Evolutionary conservation across 306 rosid species (phyloP).

Genomic region (Pterocarpus macrocarpus): DNA sequence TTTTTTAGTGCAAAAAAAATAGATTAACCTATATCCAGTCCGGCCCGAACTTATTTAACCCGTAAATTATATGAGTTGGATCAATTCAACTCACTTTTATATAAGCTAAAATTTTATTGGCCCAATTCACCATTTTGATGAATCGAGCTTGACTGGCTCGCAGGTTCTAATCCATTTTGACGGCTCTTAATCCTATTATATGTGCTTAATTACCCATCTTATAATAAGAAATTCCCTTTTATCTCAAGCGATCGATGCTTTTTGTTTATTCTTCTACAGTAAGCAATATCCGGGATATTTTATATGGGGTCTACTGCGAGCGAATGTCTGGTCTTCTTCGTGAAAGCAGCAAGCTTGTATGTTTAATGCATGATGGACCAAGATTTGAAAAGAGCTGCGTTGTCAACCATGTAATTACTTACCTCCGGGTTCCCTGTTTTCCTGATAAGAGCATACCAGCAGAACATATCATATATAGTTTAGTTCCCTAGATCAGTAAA

Average conservation of each 20-base stretch:
- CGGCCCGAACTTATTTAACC: too few species aligned
- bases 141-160: too few species aligned
- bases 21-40: too few species aligned
- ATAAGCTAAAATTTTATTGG: too few species aligned
- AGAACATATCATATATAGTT: neutral
- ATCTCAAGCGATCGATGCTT: neutral
- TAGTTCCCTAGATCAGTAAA: too few species aligned
- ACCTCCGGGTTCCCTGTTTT: neutral
- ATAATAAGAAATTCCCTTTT: neutral
- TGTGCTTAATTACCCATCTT: neutral
- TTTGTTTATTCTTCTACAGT: slow-evolving; percentile 1
- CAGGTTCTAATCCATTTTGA: too few species aligned
- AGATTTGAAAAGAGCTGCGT: neutral
- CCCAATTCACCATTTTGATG: too few species aligned
- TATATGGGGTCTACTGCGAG: slow-evolving; percentile 11
- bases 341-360: slow-evolving; percentile 35
- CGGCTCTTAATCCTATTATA: neutral
- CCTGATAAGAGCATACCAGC: neutral
- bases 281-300: slow-evolving; percentile 9
- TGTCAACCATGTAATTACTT: neutral
- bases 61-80: too few species aligned
- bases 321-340: slow-evolving; percentile 28
- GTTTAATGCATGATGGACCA: neutral
- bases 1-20: too few species aligned
- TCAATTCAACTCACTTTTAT: too few species aligned